A percentile compares a stretch with the other conserved stretches of the same genome.
These are phyloP conservation scores for Colletotrichum sp. DNA, from an alignment of 2,329 filamentous ascomycete genomes.

Conservation along the genomic window DNA sequence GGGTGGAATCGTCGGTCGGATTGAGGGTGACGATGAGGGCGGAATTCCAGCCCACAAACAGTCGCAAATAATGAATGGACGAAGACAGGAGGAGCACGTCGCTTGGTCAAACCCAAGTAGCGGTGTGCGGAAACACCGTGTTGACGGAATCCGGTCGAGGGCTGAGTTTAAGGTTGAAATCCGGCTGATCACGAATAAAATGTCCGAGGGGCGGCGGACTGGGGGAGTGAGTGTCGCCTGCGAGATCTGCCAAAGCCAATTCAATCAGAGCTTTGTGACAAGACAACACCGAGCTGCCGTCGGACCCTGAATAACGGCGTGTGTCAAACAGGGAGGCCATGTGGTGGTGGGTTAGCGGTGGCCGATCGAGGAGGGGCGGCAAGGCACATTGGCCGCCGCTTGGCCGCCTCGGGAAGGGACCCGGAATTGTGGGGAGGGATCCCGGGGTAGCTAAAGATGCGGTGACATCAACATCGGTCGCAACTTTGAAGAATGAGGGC, in stretches of 20 bases:
- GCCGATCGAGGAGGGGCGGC: conserved; percentile 18
- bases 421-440: conserved; percentile 15
- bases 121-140: neutral
- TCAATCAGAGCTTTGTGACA: neutral
- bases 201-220: neutral
- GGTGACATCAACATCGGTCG: conserved; percentile 12
- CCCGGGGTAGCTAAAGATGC: conserved; percentile 2
- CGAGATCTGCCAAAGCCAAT: neutral
- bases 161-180: neutral
- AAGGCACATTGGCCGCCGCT: conserved; percentile 16
- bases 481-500: neutral
- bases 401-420: conserved; percentile 19
- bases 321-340: conserved; percentile 17
- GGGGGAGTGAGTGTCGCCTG: neutral
- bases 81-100: neutral
- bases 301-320: conserved; percentile 4
- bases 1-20: neutral
- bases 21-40: neutral
- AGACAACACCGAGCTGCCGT: neutral
- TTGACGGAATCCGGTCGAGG: neutral
- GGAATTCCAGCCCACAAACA: neutral
- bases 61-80: neutral
- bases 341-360: conserved; percentile 14
- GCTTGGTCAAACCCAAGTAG: neutral
- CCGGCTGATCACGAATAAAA: neutral